Conservation (phyloP, 345 rosid genomes). For the Aurinia saxatilis region DNA sequence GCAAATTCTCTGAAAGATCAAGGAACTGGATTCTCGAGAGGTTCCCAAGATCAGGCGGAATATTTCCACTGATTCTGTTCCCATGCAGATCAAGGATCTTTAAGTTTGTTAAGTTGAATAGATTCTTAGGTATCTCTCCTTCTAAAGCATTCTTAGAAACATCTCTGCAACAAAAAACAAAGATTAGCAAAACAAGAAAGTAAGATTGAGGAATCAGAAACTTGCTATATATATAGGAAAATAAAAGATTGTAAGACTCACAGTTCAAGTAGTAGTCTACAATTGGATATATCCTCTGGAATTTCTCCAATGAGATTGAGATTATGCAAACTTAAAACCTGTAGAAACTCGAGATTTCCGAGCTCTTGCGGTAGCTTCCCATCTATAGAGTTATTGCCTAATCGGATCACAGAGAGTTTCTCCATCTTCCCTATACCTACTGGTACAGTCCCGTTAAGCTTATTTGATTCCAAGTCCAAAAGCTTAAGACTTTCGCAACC, state of each 20-base stretch:
- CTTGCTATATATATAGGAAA: background rate
- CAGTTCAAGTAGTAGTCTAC: constrained; percentile 52
- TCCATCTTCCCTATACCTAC: constrained; percentile 36
- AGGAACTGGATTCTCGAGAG: constrained; percentile 47
- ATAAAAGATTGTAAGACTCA: background rate
- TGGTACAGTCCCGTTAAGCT: constrained; percentile 62
- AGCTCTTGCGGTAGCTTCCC: constrained; percentile 57
- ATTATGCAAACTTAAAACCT: constrained; percentile 74
- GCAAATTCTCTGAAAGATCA: constrained; percentile 61
- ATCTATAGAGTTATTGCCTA: constrained; percentile 57
- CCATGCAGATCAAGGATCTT: constrained; percentile 67
- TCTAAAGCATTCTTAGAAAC: constrained; percentile 64
- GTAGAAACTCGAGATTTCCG: constrained; percentile 58
- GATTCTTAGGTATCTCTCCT: constrained; percentile 57
- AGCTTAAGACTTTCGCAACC: constrained; percentile 65
- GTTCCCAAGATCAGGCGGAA: constrained; percentile 54
- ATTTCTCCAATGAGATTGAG: constrained; percentile 60
- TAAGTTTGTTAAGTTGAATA: constrained; percentile 62
- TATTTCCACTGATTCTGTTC: constrained; percentile 61
- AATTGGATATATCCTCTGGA: constrained; percentile 62
- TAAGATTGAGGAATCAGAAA: background rate
- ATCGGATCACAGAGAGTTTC: constrained; percentile 58
- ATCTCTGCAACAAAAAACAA: constrained; percentile 66
- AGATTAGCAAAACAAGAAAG: constrained; percentile 27
- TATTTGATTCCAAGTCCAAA: constrained; percentile 72